These are phyloP conservation scores for Gossypium australe DNA, from an alignment of 345 rosid genomes.

Conservation along the genomic window DNA sequence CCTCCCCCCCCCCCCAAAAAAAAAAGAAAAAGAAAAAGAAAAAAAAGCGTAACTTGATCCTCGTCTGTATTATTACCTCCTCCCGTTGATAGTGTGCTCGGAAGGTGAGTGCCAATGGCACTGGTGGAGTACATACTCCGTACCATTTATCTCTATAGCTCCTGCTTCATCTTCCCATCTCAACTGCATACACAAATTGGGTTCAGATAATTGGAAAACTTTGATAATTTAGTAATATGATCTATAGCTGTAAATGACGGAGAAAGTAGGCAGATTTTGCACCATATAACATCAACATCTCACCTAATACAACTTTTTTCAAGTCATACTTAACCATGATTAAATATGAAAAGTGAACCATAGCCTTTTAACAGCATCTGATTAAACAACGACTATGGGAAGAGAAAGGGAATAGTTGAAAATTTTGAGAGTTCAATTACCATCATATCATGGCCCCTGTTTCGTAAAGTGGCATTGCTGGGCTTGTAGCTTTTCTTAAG, in stretches of 20 bases:
- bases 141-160: slow-evolving; percentile 33
- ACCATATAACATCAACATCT: background rate
- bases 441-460: slow-evolving; percentile 89
- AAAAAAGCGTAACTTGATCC: too few species aligned
- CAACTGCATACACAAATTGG: slow-evolving; percentile 35
- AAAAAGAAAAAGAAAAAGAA: too few species aligned
- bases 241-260: background rate
- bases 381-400: too few species aligned
- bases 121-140: slow-evolving; percentile 35
- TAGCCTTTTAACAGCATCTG: background rate
- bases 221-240: background rate
- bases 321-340: background rate
- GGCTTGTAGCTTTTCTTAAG: slow-evolving; percentile 53
- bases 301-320: background rate
- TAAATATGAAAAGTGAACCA: background rate
- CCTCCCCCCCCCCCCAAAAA: too few species aligned
- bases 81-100: slow-evolving; percentile 50
- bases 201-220: background rate
- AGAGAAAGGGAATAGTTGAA: background rate
- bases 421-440: slow-evolving; percentile 25
- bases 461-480: slow-evolving; percentile 48
- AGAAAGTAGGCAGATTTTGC: background rate
- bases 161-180: slow-evolving; percentile 54
- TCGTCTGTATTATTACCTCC: slow-evolving; percentile 14
- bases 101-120: slow-evolving; percentile 66